These are phyloP conservation scores for Rhizopogon rudus DNA, from an alignment of 768 basidiomycete genomes.

Conservation along the genomic window DNA sequence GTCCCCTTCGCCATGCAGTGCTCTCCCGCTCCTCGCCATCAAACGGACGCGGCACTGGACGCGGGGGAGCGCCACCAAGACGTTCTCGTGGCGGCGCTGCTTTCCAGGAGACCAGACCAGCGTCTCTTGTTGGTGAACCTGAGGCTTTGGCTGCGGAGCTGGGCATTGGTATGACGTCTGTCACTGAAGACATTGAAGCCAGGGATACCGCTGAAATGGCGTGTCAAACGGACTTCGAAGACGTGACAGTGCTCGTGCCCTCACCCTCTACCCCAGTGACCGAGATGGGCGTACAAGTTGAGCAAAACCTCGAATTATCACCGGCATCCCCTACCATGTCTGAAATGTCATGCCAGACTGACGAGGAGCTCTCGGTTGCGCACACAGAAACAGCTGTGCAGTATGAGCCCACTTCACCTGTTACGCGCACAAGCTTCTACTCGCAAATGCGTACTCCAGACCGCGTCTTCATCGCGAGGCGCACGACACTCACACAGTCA, in stretches of 20 bases:
- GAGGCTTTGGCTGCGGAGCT: conserved; percentile 70
- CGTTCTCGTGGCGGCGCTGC: conserved; percentile 62
- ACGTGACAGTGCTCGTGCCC: conserved; percentile 22
- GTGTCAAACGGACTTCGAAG: conserved; percentile 58
- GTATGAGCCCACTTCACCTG: conserved; percentile 28
- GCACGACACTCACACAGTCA: conserved; percentile 45
- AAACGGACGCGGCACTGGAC: conserved; percentile 11
- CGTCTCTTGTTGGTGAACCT: conserved; percentile 66
- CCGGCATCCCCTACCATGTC: conserved; percentile 16
- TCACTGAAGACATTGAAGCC: conserved; percentile 30
- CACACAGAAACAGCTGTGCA: conserved; percentile 49
- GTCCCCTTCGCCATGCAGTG: conserved; percentile 58
- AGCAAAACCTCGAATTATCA: conserved; percentile 17
- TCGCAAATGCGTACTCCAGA: conserved; percentile 19
- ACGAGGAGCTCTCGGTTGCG: conserved; percentile 29
- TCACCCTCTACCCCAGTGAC: conserved; percentile 22
- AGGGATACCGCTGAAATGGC: conserved; percentile 54
- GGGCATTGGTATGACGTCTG: conserved; percentile 40
- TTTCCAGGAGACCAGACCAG: conserved; percentile 64
- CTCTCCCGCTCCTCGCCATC: conserved; percentile 37
- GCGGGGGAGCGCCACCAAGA: conserved; percentile 47
- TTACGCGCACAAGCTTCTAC: conserved; percentile 28
- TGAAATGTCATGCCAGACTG: conserved; percentile 46
- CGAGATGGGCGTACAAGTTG: conserved; percentile 40
- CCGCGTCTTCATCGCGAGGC: conserved; percentile 24